These are phyloP conservation scores for Rhizophagus sp. DNA, from an alignment of 192 early-diverging fungal genomes.

Conservation along the genomic window DNA sequence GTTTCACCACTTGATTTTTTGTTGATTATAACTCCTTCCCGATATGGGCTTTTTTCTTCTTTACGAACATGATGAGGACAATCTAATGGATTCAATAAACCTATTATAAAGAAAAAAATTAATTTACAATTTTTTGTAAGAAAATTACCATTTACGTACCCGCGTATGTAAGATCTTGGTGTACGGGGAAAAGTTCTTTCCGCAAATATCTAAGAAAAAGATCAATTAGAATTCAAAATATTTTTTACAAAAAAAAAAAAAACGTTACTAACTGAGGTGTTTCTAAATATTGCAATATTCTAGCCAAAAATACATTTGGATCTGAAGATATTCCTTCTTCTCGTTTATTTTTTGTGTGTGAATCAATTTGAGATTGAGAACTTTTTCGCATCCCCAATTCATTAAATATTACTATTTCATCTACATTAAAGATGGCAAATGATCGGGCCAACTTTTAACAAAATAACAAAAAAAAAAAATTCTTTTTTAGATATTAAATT, in stretches of 20 bases:
- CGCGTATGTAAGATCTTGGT: conserved; percentile 63
- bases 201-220: conserved; percentile 52
- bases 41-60: conserved; percentile 58
- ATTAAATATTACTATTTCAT: conserved; percentile 70
- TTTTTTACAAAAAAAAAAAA: background rate
- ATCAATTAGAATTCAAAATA: background rate
- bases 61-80: conserved; percentile 65
- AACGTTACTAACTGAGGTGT: conserved; percentile 55
- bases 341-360: conserved; percentile 43
- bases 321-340: conserved; percentile 45
- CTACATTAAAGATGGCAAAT: conserved; percentile 59
- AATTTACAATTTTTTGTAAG: background rate
- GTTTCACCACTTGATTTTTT: conserved; percentile 29
- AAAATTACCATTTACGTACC: conserved; percentile 28
- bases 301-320: conserved; percentile 62
- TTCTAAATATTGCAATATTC: conserved; percentile 69
- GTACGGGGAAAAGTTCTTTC: conserved; percentile 66
- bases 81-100: conserved; percentile 64
- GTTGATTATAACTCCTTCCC: conserved; percentile 63
- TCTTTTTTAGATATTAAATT: background rate
- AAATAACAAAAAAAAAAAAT: background rate
- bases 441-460: conserved; percentile 55
- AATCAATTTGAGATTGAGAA: conserved; percentile 17
- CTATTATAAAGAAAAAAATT: conserved; percentile 32
- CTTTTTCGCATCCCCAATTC: conserved; percentile 38